Conservation (phyloP, 345 rosid genomes). For the Sisymbrium altissimum region DNA sequence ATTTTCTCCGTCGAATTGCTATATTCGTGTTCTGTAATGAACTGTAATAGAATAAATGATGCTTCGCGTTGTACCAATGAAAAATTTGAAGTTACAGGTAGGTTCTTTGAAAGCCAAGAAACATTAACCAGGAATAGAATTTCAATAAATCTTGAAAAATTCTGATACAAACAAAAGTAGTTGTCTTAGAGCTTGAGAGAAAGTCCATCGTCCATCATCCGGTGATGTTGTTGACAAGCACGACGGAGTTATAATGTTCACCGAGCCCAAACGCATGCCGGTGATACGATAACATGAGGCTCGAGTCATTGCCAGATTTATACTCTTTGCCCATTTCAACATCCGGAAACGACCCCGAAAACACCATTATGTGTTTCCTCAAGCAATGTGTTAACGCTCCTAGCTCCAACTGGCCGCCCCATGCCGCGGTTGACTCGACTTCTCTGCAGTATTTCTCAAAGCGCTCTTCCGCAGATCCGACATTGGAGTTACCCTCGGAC, state of each 20-base stretch:
- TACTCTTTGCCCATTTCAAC: constrained; percentile 42
- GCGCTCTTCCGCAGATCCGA: constrained; percentile 21
- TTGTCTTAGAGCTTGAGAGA: constrained; percentile 11
- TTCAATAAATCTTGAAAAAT: neutral
- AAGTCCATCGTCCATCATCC: neutral
- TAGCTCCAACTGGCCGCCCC: constrained; percentile 40
- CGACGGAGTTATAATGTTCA: constrained; percentile 54
- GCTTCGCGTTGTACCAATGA: neutral
- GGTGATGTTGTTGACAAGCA: constrained; percentile 5
- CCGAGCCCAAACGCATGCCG: constrained; percentile 58
- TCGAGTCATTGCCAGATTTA: constrained; percentile 12
- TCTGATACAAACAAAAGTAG: constrained; percentile 22
- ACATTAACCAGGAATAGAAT: neutral
- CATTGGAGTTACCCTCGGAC: neutral
- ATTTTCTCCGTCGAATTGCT: neutral
- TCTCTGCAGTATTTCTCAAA: constrained; percentile 38
- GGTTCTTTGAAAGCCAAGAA: neutral
- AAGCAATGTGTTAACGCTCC: constrained; percentile 38
- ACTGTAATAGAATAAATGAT: constrained; percentile 2
- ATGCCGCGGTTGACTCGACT: constrained; percentile 33
- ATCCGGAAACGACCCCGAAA: constrained; percentile 37
- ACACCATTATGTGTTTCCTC: constrained; percentile 36
- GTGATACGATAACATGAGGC: constrained; percentile 45
- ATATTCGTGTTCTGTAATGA: constrained; percentile 3
- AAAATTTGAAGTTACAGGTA: constrained; percentile 19